Evolutionary conservation across 2,329 filamentous ascomycete genomes (phyloP), one percentile per base, ranked within the genome.

Genomic region (Talaromyces atroroseus): DNA sequence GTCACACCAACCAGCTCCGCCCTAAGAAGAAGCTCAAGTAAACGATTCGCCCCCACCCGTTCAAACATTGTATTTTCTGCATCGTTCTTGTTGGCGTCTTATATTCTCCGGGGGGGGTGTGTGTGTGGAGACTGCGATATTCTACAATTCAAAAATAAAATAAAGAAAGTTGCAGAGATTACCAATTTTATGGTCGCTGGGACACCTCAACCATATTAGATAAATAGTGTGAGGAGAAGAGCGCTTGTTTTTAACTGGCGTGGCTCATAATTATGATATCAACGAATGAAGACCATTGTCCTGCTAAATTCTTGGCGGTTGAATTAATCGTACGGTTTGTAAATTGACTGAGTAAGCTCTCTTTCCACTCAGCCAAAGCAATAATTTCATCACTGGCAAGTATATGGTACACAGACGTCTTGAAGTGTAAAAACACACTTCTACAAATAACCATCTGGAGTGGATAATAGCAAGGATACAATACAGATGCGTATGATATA

Each of bases 11-110:
- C 90, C 94, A 99, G 87, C 90, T 99, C 78, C 90, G 94, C 82
- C 94, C 94, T 80, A 99, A 99, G 92, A 99, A 99, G 92, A 99
- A 99, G 92, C 86, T 96, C 78, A 96, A 96, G 83, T 92, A 88
- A 61, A 67, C 68, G 67, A 71, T 26, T 58, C 56, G 56, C 46
- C 51, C 46, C 44, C 34, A 21, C 23, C 26, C 24, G 34, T 49
- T 32, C 48, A 57, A 44, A 29, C 23, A 49, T 54, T 54, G 45
- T 49, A 49, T 42, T 54, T 40, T 42, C 52, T 48, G 52, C 44
- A 29, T 54, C 52, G 52, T 54, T 54, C 45, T 54, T 54, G 46
- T 24, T 54, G 40, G 40, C 40, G 40, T 44, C 40, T 44, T 44
- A 44, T 42, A 29, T 52, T 45, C 23, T 52, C 38, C 18, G 38